Evolutionary conservation across 2,329 filamentous ascomycete genomes (phyloP), one percentile per base, ranked within the genome.

Genomic region (Aureobasidium sp.): DNA sequence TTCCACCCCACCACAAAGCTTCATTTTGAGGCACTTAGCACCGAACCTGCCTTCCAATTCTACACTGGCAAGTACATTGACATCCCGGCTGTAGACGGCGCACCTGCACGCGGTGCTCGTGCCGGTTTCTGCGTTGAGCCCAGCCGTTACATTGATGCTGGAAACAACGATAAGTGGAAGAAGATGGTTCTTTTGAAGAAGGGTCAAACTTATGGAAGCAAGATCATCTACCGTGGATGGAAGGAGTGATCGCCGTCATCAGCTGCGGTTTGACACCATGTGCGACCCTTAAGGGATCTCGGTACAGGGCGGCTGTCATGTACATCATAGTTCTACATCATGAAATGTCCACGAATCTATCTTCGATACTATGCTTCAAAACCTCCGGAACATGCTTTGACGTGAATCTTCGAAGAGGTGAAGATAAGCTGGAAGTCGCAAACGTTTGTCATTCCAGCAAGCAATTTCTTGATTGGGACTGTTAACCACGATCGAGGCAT

Each of bases 11-110:
- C 79, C 54, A 88, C 86, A 32, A 84, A 85, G 65, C 81, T 97
- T 67, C 88, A 95, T 72, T 84, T 97, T 53, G 90, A 97, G 74
- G 88, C 96, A 6, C 79, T 85, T 69, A 94, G 90, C 78, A 97
- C 93, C 0, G 93, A 97, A 78, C 94, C 94, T 0, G 90, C 91
- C 0, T 97, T 97, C 80, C 93, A 97, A 75, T 96, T 97, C 77
- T 97, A 97, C 77, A 95, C 91, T 0, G 94, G 93, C 66, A 87
- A 89, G 71, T 87, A 86, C 70, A 91, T 95, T 66, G 78, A 94
- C 68, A 87, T 96, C 13, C 87, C 87, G 75, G 62, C 61, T 45
- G 78, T 79, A 29, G 79, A 77, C 36, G 80, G 78, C 2, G 74
- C 83, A 32, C 84, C 87, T 0, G 85, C 87, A 1, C 82, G 90